Conservation (phyloP, 139 green algal species). For the Chlorella sp. region DNA sequence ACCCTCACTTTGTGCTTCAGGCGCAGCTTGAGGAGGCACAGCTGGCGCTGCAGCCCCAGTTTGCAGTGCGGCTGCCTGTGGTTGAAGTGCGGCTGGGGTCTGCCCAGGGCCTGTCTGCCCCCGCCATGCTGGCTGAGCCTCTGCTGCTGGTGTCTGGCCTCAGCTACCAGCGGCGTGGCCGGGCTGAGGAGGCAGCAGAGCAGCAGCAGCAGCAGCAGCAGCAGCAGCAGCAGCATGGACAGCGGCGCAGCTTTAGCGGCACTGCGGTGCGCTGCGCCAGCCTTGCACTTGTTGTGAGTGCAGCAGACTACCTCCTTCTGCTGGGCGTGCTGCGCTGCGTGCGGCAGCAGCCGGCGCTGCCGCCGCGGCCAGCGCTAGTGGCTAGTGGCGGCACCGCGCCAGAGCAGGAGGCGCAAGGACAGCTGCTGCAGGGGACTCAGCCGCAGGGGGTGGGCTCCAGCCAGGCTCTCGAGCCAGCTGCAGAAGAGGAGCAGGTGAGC, state of each 20-base stretch:
- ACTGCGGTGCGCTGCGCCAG: neutral
- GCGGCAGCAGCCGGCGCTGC: constrained; percentile 22
- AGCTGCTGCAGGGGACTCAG: neutral
- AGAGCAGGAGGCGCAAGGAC: neutral
- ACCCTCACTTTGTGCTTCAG: neutral
- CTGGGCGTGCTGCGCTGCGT: constrained; percentile 19
- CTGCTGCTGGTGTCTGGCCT: constrained; percentile 10
- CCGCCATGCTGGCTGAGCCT: constrained; percentile 7
- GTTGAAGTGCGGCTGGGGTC: neutral
- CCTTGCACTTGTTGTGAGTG: neutral
- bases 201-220: neutral
- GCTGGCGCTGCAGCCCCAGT: neutral
- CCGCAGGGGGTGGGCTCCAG: neutral
- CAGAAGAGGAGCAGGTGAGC: neutral
- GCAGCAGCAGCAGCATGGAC: neutral
- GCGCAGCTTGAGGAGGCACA: neutral
- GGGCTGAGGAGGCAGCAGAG: too few relatives aligned
- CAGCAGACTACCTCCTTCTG: neutral
- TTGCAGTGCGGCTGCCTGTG: constrained; percentile 6
- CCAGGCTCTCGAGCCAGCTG: neutral
- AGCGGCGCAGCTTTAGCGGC: neutral
- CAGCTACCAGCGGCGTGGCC: neutral
- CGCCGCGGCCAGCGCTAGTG: neutral
- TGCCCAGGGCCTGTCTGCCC: neutral
- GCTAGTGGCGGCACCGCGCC: neutral